Evolutionary conservation across 805 yeast genomes (phyloP), one percentile per base, ranked within the genome.

Genomic region (Ogataea henricii): DNA sequence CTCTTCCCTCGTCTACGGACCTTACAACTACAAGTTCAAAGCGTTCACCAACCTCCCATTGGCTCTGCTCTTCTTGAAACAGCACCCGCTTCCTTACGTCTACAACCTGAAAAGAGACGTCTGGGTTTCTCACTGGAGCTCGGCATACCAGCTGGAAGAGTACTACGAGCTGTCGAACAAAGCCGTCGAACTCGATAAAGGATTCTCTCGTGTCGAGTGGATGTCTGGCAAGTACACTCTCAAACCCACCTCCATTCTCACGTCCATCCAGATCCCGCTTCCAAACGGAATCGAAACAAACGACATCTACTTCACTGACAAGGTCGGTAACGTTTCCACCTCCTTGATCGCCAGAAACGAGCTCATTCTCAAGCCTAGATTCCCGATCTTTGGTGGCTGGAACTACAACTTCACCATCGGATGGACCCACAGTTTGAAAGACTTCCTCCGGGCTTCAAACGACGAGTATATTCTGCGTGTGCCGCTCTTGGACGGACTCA

Each of bases 301-400:
- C n/a, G 94, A 85, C 51, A 78, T 83, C 48, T 94, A 88, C 70
- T 89, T 74, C 64, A 84, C 89, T 9, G 99, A 94, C 67, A 78
- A 86, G 55, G 96, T 92, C 23, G 99, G 99, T 30, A 88, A 89
- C 68, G 96, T 92, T 12, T 84, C 96, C 6, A 87, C 97, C 3
- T 85, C 86, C 42, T 71, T 72, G 52, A 51, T 70, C 21, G 62
- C 69, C 3, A 67, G 68, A 35, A 67, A 76, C 36, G 68, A 70
- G 51, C 69, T 89, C 40, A 71, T 83, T 29, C 66, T 94, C 54
- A 80, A 78, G 60, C 98, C 98, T 47, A 79, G 99, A 66, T 94
- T 74, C 73, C 99, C 99, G n/a, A 65, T 94, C 6, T 87, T 89
- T 68, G 99, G 99, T 41, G 95, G 91, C 36, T 94, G 99, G 99